phyloP scores from a whole-genome alignment of 2,329 filamentous ascomycete genomes.

The Beauveria pseudobassiana region DNA sequence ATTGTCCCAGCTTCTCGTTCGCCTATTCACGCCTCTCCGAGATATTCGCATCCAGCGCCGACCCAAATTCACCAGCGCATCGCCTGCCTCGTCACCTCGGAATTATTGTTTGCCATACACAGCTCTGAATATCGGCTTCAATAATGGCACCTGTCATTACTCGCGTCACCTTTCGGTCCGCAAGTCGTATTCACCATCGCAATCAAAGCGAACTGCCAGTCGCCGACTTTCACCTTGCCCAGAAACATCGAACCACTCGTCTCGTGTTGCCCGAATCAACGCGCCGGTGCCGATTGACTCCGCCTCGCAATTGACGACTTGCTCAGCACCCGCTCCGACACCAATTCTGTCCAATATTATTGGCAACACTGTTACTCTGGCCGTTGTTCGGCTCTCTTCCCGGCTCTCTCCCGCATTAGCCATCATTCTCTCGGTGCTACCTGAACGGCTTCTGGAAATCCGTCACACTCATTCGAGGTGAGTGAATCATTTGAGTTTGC shows the following conservation, averaged over 20 bases:
- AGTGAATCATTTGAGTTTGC: slow-evolving; percentile 21
- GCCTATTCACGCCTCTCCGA: not conserved
- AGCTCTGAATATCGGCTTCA: not conserved
- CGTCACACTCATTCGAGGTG: slow-evolving; percentile 25
- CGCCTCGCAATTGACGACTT: slow-evolving; percentile 23
- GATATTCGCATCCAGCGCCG: not conserved
- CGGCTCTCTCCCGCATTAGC: slow-evolving; percentile 17
- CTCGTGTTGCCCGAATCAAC: slow-evolving; percentile 26
- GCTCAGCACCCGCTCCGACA: slow-evolving; percentile 19
- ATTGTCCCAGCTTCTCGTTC: not conserved
- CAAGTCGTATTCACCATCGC: slow-evolving; percentile 2
- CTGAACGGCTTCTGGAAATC: slow-evolving; percentile 13
- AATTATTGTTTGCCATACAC: not conserved
- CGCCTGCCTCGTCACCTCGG: not conserved
- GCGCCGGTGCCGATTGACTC: slow-evolving; percentile 26
- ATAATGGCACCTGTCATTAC: slow-evolving; percentile 2
- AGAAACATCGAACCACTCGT: slow-evolving; percentile 18
- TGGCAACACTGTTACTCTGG: slow-evolving; percentile 27
- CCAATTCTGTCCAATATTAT: slow-evolving; percentile 27
- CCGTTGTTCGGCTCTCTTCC: slow-evolving; percentile 25
- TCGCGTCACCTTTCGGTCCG: slow-evolving; percentile 6
- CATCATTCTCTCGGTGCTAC: slow-evolving; percentile 13
- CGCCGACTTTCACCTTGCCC: slow-evolving; percentile 17
- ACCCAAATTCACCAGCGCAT: not conserved
- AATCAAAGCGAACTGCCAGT: slow-evolving; percentile 7